Conservation (phyloP, 1,284 basidiomycete species). For the Puccinia triticina region DNA sequence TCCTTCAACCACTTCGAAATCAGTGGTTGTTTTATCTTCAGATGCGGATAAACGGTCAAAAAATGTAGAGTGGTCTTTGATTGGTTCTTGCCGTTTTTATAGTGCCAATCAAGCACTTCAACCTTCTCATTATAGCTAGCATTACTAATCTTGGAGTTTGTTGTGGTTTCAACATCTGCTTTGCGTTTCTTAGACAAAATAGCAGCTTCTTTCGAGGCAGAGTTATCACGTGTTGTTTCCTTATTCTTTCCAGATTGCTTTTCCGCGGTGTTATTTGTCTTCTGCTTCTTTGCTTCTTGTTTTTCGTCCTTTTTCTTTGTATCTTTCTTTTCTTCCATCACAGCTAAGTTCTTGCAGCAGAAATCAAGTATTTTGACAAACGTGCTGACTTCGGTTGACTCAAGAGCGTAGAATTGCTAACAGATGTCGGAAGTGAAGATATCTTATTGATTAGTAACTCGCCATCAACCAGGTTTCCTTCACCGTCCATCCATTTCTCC, state of each 20-base stretch:
- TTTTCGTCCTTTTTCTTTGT: too few relatives aligned
- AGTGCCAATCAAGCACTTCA: conserved; percentile 43
- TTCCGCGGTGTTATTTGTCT: not conserved
- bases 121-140: conserved; percentile 6
- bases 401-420: not conserved
- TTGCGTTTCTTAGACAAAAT: not conserved
- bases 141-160: not conserved
- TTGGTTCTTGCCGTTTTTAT: conserved; percentile 38
- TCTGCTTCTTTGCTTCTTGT: not conserved
- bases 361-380: not conserved
- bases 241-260: not conserved
- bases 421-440: not conserved
- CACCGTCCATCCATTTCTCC: conserved; percentile 15
- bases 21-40: conserved; percentile 37
- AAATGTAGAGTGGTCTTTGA: conserved; percentile 29
- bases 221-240: not conserved
- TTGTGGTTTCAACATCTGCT: not conserved
- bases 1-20: conserved; percentile 38
- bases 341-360: not conserved
- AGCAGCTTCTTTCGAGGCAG: not conserved
- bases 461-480: conserved; percentile 5
- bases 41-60: not conserved
- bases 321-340: conserved; percentile 10
- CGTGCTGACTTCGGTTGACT: not conserved
- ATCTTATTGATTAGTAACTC: not conserved